These are phyloP conservation scores for Mucor lusitanicus DNA, from an alignment of 371 early-diverging fungal genomes.

Conservation along the genomic window DNA sequence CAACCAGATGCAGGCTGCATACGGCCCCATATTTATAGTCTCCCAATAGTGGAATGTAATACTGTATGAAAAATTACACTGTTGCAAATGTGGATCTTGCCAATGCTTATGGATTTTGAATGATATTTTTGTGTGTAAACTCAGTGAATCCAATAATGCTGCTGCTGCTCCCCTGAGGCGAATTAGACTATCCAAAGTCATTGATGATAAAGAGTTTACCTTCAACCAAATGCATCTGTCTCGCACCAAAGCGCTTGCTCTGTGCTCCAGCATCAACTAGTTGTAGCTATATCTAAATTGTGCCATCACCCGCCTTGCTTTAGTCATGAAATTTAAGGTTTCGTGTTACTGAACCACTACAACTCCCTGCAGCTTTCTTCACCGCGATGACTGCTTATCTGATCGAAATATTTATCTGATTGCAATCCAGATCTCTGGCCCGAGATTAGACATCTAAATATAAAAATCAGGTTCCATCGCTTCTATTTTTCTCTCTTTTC, in stretches of 20 bases:
- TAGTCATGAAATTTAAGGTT: neutral
- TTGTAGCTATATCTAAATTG: neutral
- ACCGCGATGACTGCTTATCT: neutral
- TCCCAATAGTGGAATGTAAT: no score
- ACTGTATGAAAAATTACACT: no score
- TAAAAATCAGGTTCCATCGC: neutral
- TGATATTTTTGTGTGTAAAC: neutral
- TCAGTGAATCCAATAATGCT: neutral
- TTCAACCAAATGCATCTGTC: neutral
- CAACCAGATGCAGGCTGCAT: no score
- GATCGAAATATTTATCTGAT: constrained; percentile 1
- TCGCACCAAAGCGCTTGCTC: no score
- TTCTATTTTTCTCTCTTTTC: neutral
- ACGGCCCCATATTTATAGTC: no score
- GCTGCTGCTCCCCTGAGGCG: neutral
- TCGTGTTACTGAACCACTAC: neutral
- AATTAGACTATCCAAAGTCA: neutral
- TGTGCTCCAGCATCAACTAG: no score
- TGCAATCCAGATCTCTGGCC: neutral
- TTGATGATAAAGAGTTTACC: neutral
- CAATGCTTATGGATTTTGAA: no score
- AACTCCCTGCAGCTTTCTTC: neutral
- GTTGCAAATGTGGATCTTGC: no score
- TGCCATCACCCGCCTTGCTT: neutral
- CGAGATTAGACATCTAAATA: no score